Conservation (phyloP, 2,329 filamentous ascomycete species). For the Madurella mycetomatis region DNA sequence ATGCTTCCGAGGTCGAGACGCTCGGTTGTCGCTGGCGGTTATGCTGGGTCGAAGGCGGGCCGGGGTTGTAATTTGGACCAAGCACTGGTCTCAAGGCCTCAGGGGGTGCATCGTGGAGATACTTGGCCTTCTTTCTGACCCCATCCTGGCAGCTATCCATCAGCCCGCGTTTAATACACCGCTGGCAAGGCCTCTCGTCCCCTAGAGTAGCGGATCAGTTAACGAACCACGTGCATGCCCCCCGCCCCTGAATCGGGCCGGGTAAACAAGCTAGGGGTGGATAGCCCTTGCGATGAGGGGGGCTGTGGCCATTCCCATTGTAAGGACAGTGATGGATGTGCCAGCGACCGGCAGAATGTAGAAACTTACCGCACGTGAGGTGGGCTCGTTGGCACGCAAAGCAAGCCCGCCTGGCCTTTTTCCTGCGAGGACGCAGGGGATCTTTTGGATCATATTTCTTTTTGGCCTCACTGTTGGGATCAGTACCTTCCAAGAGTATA, state of each 20-base stretch:
- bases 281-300: conserved; percentile 1
- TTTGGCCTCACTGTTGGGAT: conserved; percentile 50
- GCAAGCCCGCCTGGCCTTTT: conserved; percentile 93
- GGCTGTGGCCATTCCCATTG: not conserved
- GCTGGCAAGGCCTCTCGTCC: conserved; percentile 88
- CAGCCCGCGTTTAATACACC: conserved; percentile 90
- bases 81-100: conserved; percentile 86
- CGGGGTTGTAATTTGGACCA: conserved; percentile 63
- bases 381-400: conserved; percentile 96
- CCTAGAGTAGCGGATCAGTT: conserved; percentile 49
- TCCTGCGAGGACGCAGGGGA: conserved; percentile 79
- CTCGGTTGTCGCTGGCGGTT: conserved; percentile 47
- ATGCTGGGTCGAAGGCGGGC: conserved; percentile 41
- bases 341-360: not conserved
- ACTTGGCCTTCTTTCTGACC: conserved; percentile 97
- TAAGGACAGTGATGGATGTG: conserved; percentile 2
- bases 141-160: conserved; percentile 92
- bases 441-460: conserved; percentile 83
- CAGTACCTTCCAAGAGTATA: conserved; percentile 39
- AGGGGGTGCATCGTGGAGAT: conserved; percentile 90
- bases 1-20: conserved; percentile 43
- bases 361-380: conserved; percentile 88
- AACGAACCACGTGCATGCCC: not conserved
- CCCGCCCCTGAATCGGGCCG: not conserved
- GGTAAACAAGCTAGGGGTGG: not conserved